Base-by-base conservation (phyloP, 495 filamentous ascomycete genomes). In the Bombardia bombarda region DNA sequence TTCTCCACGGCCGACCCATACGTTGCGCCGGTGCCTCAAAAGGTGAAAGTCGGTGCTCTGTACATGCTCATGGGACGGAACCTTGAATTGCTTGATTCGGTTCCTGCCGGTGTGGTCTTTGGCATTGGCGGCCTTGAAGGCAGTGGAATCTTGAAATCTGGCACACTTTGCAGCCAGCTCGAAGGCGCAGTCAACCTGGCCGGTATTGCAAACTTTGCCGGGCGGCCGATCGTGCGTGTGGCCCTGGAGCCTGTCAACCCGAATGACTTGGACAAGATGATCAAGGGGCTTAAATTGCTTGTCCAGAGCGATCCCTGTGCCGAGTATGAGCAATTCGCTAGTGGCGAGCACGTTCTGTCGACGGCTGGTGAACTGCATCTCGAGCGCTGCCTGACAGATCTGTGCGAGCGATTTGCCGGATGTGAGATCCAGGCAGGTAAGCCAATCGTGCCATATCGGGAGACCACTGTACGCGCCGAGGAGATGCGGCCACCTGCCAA, bases 31-130 rank as follows among this genome's bases (percentile, higher is more conserved):
- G 82, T 85, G 45, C 87, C 90, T 0, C 73, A 82, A 51, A 90
- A 90, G 58, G 80, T 90, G 26, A 89, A 75, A 1, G 81, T 99
- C 23, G 90, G 81, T 21, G 85, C 86, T 4, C 69, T 99, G 16
- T 99, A 99, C 64, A 83, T 97, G 48, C 74, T 99, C 37, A 99
- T 99, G 92, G 92, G 92, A 25, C 75, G 89, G 32, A 81, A 83
- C 47, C 73, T 99, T 1, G 92, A 97, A 53, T 73, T 83, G 0
- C 77, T 99, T 3, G 68, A 75, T 32, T 84, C 84, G 0, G 89
- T 97, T 0, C 89, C 92, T 3, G 90, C 92, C 17, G 92, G 92
- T 22, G 88, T 92, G 7, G 86, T 99, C 7, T 96, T 97, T 56
- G 92, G 90, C n/a, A 88, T 99, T 25, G 86, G 80, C 14, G 92